Base-by-base conservation (phyloP, 2,329 filamentous ascomycete genomes). In the Incumbomyces delicatus region DNA sequence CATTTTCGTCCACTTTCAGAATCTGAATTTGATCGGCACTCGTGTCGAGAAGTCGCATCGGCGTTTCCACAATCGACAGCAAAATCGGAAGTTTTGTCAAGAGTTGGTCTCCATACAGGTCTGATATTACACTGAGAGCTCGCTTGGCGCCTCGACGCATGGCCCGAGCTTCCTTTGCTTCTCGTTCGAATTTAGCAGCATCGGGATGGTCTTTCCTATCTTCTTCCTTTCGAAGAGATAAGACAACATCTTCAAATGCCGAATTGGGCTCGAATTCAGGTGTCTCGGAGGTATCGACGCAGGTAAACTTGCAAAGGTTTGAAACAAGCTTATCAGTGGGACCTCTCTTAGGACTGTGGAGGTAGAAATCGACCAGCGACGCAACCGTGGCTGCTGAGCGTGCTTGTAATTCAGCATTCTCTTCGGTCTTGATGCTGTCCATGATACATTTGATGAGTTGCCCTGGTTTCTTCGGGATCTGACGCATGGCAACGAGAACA, bases 181-280 rank as follows among this genome's bases (percentile, higher is more conserved):
- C 92, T 53, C 77, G 78, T 30, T 92, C 92, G 66, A 89, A 96
- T 60, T 87, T 89, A 29, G 80, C 87, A 20, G 87, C 87, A 68
- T 96, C 90, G 1, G 85, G 80, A 58, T 95, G 89, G 57, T 98
- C 92, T 54, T 89, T 83, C 37, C 92, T 78, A 60, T 98, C 92
- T 66, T 98, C 92, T 61, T 98, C 92, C 66, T 98, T 98, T 57
- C 90, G 87, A 64, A 98, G 81, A 0, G 92, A 96, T 13, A 98
- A 69, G 47, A 98, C 92, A 12, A 83, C 83, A 53, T 81, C 80
- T 38, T 83, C 85, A 59, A 94, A 83, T 36, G 73, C 64, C 1
- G 84, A 85, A 59, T 96, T 92, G 22, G 85, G 82, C 3, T 83
- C 80, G 62, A 96, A 96, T 60, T 96, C 92, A 0, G 92, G 92